Evolutionary conservation across 768 basidiomycete genomes (phyloP).

Genomic region (Suillus occidentalis): DNA sequence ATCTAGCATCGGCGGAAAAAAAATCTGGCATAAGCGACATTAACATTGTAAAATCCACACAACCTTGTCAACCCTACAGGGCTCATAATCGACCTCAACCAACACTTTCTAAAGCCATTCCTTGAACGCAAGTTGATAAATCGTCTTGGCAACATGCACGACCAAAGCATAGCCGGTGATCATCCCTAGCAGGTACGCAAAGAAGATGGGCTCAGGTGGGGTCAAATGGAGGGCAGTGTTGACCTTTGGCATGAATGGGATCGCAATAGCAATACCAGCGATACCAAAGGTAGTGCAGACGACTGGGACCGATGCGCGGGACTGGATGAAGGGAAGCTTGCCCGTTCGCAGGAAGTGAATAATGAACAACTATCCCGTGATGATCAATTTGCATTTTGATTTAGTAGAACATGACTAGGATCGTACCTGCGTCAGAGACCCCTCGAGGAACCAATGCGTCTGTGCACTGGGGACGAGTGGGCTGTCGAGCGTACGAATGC

Average conservation of each 20-base stretch:
- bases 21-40: not conserved
- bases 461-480: constrained; percentile 33
- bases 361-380: constrained; percentile 28
- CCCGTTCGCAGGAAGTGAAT: constrained; percentile 33
- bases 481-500: constrained; percentile 26
- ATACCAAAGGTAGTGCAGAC: constrained; percentile 31
- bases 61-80: too few relatives aligned
- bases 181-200: constrained; percentile 24
- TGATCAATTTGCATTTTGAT: not conserved
- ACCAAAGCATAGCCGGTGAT: constrained; percentile 24
- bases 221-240: constrained; percentile 28
- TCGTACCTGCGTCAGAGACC: constrained; percentile 35
- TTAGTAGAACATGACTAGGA: not conserved
- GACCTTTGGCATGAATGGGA: constrained; percentile 33
- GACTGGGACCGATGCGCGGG: constrained; percentile 29
- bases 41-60: not conserved
- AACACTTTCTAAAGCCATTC: constrained; percentile 27
- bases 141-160: constrained; percentile 27
- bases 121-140: constrained; percentile 28
- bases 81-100: not conserved
- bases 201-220: constrained; percentile 30
- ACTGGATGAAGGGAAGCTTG: constrained; percentile 33
- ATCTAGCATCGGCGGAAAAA: not conserved
- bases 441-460: constrained; percentile 38
- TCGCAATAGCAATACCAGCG: constrained; percentile 33